phyloP scores from a whole-genome alignment of 768 basidiomycete species.

The Pulveroboletus sp. region DNA sequence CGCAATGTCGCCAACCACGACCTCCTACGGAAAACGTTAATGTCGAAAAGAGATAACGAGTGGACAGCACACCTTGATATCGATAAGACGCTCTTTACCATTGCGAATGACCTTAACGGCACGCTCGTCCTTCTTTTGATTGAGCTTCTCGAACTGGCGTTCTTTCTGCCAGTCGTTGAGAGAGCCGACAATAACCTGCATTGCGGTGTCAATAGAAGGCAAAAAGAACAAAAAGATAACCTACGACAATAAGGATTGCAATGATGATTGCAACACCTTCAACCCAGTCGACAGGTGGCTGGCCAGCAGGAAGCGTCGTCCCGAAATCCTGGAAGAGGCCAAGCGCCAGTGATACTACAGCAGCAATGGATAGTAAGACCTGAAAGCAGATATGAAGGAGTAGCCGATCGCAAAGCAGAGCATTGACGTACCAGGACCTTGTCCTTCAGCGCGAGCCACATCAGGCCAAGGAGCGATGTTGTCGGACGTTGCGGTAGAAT shows the following conservation, averaged over 20 bases:
- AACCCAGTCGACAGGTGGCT: slow-evolving; percentile 93
- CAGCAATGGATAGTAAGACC: slow-evolving; percentile 89
- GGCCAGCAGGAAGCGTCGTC: slow-evolving; percentile 46
- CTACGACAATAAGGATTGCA: slow-evolving; percentile 69
- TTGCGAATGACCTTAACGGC: slow-evolving; percentile 78
- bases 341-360: slow-evolving; percentile 87
- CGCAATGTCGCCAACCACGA: slow-evolving; percentile 92
- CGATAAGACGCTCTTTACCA: slow-evolving; percentile 66
- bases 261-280: slow-evolving; percentile 85
- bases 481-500: slow-evolving; percentile 63
- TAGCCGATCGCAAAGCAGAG: not conserved
- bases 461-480: slow-evolving; percentile 68
- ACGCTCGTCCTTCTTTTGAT: slow-evolving; percentile 94
- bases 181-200: slow-evolving; percentile 82
- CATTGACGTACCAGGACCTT: slow-evolving; percentile 70
- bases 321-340: slow-evolving; percentile 96
- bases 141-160: slow-evolving; percentile 86
- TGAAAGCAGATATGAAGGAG: slow-evolving; percentile 27
- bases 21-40: slow-evolving; percentile 49
- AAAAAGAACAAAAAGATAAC: slow-evolving; percentile 18
- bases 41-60: slow-evolving; percentile 7
- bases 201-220: not conserved
- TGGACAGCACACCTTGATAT: slow-evolving; percentile 61
- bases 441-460: slow-evolving; percentile 86
- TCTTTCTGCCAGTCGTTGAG: slow-evolving; percentile 99